Evolutionary conservation across 371 early-diverging fungal genomes (phyloP).

Genomic region (Funneliformis caledonium): DNA sequence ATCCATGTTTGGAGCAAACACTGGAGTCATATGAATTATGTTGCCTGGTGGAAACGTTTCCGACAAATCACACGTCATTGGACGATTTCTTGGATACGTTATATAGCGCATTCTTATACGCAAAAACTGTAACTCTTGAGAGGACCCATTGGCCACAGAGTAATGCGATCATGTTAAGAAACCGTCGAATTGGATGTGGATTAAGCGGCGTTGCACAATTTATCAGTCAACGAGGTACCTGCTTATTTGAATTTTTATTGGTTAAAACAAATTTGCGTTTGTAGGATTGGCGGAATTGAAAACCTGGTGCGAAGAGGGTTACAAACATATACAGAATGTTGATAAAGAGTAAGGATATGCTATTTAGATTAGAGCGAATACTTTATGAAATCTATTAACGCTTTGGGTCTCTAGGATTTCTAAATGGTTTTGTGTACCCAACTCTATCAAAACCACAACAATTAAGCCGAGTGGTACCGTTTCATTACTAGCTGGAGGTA

Average conservation of each 20-base stretch:
- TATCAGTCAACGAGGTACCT: constrained; percentile 42
- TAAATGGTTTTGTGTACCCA: constrained; percentile 48
- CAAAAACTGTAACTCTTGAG: constrained; percentile 50
- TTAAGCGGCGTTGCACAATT: constrained; percentile 52
- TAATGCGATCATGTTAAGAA: constrained; percentile 51
- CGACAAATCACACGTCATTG: constrained; percentile 43
- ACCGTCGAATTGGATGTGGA: constrained; percentile 50
- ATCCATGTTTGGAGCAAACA: constrained; percentile 53
- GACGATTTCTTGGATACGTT: constrained; percentile 49
- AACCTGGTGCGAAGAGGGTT: constrained; percentile 49
- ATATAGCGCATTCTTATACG: constrained; percentile 49
- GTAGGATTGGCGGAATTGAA: constrained; percentile 36
- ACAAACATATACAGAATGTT: constrained; percentile 40
- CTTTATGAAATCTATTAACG: not conserved
- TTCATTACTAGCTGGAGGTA: constrained; percentile 48
- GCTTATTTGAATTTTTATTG: not conserved
- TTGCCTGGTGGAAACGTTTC: constrained; percentile 52
- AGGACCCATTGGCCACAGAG: constrained; percentile 50
- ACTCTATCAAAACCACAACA: constrained; percentile 50
- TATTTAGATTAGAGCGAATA: not conserved
- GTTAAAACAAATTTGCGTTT: not conserved
- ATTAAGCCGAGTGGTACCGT: constrained; percentile 51
- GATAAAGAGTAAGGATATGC: constrained; percentile 39
- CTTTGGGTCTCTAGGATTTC: constrained; percentile 27
- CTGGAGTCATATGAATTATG: constrained; percentile 52